phyloP scores from a whole-genome alignment of 2,329 filamentous ascomycete species.

The Dothideomycetes sp. region DNA sequence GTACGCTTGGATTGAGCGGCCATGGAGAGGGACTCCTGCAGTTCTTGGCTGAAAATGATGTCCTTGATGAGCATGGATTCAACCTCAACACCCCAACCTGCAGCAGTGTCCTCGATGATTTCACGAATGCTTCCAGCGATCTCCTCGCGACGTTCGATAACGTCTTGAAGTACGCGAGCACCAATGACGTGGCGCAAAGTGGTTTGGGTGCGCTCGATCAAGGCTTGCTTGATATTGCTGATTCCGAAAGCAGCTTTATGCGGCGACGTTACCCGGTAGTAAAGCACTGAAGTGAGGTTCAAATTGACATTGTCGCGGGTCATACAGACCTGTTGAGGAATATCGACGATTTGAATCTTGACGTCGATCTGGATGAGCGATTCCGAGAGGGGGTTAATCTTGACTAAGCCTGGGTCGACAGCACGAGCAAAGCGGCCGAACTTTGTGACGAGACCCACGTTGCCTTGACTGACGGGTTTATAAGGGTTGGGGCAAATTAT shows the following conservation, averaged over 20 bases:
- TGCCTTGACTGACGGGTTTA: conserved; percentile 84
- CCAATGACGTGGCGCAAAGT: conserved; percentile 95
- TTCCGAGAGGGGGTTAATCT: conserved; percentile 94
- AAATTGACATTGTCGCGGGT: conserved; percentile 98
- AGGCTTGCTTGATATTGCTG: conserved; percentile 86
- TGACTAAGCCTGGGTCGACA: conserved; percentile 92
- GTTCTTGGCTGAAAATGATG: conserved; percentile 90
- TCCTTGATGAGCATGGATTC: conserved; percentile 99
- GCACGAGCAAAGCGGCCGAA: conserved; percentile 93
- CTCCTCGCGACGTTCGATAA: conserved; percentile 96
- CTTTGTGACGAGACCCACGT: conserved; percentile 90
- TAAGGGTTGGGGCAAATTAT: conserved; percentile 90
- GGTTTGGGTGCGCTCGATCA: conserved; percentile 95
- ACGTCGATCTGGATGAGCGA: conserved; percentile 86
- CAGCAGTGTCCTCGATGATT: conserved; percentile 93
- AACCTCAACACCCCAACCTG: conserved; percentile 89
- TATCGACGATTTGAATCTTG: conserved; percentile 94
- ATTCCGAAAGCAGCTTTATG: conserved; percentile 98
- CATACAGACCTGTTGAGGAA: conserved; percentile 96
- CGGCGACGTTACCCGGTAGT: conserved; percentile 92
- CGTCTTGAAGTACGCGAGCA: conserved; percentile 89
- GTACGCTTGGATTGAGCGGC: conserved; percentile 97
- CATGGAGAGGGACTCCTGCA: conserved; percentile 96
- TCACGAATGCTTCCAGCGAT: conserved; percentile 90
- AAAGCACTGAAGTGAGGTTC: conserved; percentile 91